Evolutionary conservation across 805 yeast species (phyloP), one percentile per base, ranked within the genome.

Genomic region (Barnettozyma siamensis): DNA sequence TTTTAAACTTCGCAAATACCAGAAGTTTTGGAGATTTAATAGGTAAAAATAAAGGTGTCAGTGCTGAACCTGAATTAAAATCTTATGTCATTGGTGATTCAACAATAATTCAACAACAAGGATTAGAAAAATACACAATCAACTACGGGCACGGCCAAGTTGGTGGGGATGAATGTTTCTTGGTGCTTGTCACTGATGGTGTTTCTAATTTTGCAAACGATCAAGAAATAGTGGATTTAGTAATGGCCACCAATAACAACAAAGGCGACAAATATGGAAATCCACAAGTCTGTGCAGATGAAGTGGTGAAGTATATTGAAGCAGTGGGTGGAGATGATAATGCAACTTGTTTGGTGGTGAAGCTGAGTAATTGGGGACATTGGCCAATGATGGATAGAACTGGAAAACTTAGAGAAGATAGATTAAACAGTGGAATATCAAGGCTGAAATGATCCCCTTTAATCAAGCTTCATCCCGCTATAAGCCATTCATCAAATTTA

Each of bases 271-370:
- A 72, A 23, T 62, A 67, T 24, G 95, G 95, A 4, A 76, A 88
- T 0, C 96, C 98, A 1, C 95, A 86, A 53, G 74, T 67, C 34
- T 86, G 94, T 29, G 89, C 97, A 0, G 79, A 76, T 45, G 97
- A 89, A 58, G 84, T 93, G 16, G 77, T 91, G 11, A 74, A 80
- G 52, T 93, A 80, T 59, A 83, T 88, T 10, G 88, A 83, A 57
- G 85, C 85, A 32, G 74, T 89, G 8, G 95, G 95, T 12, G 93
- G 95, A 2, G 88, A 86, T 54, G 99, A 93, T 60, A 93, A 93
- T 63, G 95, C 98, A n/a, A 88, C 97, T 3, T 88, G 96, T 58
- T 55, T 83, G 47, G 85, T 93, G 5, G 62, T 91, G 10, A 68
- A 94, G 44, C 66, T 93, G 42, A 72, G 75, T 28, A 96, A 96